Conservation (phyloP, 345 rosid genomes). For the Arabidopsis thaliana region DNA sequence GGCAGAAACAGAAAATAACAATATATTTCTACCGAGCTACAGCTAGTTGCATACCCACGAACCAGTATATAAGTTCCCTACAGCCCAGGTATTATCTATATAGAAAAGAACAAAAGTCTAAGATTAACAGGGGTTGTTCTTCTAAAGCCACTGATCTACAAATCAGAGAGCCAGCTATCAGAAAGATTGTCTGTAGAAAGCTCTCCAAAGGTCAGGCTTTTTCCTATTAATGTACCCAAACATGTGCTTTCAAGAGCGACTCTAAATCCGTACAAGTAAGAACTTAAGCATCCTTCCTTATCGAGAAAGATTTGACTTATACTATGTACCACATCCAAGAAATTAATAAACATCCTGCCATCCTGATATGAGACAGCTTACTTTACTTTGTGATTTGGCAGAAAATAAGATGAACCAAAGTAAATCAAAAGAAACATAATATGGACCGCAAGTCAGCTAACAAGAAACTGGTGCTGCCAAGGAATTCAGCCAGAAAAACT, state of each 20-base stretch:
- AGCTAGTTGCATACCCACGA: constrained; percentile 13
- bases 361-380: background rate
- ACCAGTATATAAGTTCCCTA: background rate
- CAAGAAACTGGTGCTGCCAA: background rate
- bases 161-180: background rate
- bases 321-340: background rate
- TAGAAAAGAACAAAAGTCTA: background rate
- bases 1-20: constrained; percentile 1
- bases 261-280: background rate
- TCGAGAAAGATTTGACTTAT: too few relatives aligned
- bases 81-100: background rate
- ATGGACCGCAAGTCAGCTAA: background rate
- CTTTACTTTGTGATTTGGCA: background rate
- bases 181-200: background rate
- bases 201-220: background rate
- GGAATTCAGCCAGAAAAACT: constrained; percentile 29
- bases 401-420: background rate
- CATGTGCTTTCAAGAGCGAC: background rate
- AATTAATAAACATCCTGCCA: background rate
- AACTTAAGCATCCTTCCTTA: background rate
- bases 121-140: background rate
- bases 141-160: constrained; percentile 11
- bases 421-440: background rate
- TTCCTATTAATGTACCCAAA: background rate
- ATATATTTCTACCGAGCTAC: constrained; percentile 2